These are phyloP conservation scores for Wickerhamomyces alni DNA, from an alignment of 805 yeast species.

Conservation along the genomic window DNA sequence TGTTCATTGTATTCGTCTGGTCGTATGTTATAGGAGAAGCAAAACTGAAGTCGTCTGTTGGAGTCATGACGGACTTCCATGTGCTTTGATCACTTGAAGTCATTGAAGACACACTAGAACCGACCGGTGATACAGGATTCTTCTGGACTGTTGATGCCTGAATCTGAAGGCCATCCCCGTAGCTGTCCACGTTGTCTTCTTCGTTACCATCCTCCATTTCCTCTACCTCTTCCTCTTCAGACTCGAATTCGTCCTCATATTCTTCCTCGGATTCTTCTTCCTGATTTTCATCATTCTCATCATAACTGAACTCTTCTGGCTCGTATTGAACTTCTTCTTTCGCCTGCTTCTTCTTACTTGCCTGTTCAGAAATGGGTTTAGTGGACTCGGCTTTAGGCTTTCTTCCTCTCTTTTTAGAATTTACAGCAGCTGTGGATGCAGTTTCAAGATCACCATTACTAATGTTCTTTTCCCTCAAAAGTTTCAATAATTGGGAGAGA, in stretches of 20 bases:
- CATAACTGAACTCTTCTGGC: neutral
- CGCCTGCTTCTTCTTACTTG: neutral
- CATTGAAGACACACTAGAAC: neutral
- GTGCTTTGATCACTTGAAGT: no score
- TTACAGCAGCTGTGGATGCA: neutral
- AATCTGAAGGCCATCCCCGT: no score
- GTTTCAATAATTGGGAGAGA: slow-evolving; percentile 7
- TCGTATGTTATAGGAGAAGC: neutral
- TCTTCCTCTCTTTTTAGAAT: neutral
- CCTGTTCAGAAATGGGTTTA: neutral
- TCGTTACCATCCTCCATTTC: neutral
- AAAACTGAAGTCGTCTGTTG: slow-evolving; percentile 1
- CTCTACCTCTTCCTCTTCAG: neutral
- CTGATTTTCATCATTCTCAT: neutral
- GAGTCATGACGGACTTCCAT: neutral
- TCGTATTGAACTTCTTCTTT: neutral
- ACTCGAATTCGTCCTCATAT: neutral
- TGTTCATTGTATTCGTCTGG: no score
- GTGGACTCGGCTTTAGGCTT: neutral
- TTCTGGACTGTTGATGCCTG: no score
- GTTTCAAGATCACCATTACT: neutral
- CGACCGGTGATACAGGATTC: neutral
- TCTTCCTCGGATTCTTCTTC: neutral
- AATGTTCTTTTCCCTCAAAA: slow-evolving; percentile 6
- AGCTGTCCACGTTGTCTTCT: neutral